These are phyloP conservation scores for Perkinsus olseni DNA, from an alignment of 169 alveolate genomes.

Conservation along the genomic window DNA sequence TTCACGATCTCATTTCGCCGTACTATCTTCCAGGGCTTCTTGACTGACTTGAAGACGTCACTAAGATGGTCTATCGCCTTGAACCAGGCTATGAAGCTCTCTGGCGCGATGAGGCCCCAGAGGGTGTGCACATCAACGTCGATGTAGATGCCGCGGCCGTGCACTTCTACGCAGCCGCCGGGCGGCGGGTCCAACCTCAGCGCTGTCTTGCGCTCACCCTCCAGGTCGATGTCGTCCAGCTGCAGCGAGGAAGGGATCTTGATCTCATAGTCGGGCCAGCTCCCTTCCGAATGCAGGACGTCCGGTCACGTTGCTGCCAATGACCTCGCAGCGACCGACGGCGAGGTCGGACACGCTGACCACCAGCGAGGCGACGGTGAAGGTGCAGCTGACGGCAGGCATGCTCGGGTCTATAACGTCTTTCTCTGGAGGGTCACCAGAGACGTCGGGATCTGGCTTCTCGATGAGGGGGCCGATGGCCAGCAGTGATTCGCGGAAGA, in stretches of 20 bases:
- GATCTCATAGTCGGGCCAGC: neutral
- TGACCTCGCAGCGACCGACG: neutral
- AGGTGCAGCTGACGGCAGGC: neutral
- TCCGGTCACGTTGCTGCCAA: neutral
- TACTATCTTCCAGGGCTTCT: neutral
- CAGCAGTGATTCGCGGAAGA: neutral
- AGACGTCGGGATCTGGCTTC: neutral
- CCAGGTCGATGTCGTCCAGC: neutral
- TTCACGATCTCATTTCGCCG: neutral
- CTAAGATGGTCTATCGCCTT: neutral
- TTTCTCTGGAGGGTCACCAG: neutral
- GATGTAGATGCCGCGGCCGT: neutral
- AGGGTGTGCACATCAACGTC: neutral
- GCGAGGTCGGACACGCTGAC: neutral
- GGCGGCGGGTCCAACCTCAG: neutral
- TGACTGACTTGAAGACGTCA: neutral
- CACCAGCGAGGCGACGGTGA: neutral
- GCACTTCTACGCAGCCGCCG: neutral
- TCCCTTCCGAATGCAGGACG: neutral
- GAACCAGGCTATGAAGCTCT: neutral
- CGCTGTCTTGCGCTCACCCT: neutral
- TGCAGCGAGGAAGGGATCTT: neutral
- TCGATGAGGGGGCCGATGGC: neutral
- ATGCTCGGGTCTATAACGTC: neutral
- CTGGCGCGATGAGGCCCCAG: neutral